Base-by-base conservation (phyloP, 345 rosid species). In the Salix dunnii region DNA sequence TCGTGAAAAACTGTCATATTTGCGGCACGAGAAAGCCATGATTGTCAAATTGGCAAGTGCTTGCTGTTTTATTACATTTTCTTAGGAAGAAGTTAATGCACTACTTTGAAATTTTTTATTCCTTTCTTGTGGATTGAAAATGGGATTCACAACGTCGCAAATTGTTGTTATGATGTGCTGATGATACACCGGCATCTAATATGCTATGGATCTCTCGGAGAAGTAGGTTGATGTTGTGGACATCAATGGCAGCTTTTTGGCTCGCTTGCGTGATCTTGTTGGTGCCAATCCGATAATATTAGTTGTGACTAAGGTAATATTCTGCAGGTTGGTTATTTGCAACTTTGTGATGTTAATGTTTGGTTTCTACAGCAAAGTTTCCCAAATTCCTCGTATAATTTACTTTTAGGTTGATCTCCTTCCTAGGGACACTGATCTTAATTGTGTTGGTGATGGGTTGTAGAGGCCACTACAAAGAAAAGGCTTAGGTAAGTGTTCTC, bases 401-500 rank as follows among this genome's bases (percentile, higher is more conserved):
- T 70, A 58, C 67, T 81, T 55, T 73, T 76, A 93, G 97, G 81
- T 95, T 58, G 99, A 93, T 87, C 94, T 93, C 62, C 97, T 95
- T 80, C 99, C 99, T 2, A 95, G 85, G 81, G 99, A 91, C 72
- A 93, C 98, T 6, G 92, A 93, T 86, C 81, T 95, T 84, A 93
- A 95, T 76, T 95, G 98, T 83, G 74, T 95, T 16, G 99, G 98
- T 12, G 99, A 95, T 95, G 99, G 97, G 97, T 90, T 65, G 99
- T 91, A 33, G 99, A 95, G 71, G 86, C 94, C 36, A 90, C 87
- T 70, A 88, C 84, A 21, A 95, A 84, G 87, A 95, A 90, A 87
- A 95, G 84, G 82, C 96, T 95, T 20, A 95, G 91, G 99, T 95
- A 85, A 80, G 91, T 78, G 75, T 49, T 27, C 21, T 8, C 67